Evolutionary conservation across 768 basidiomycete genomes (phyloP), one percentile per base, ranked within the genome.

Genomic region (Paxillus ammoniavirescens): DNA sequence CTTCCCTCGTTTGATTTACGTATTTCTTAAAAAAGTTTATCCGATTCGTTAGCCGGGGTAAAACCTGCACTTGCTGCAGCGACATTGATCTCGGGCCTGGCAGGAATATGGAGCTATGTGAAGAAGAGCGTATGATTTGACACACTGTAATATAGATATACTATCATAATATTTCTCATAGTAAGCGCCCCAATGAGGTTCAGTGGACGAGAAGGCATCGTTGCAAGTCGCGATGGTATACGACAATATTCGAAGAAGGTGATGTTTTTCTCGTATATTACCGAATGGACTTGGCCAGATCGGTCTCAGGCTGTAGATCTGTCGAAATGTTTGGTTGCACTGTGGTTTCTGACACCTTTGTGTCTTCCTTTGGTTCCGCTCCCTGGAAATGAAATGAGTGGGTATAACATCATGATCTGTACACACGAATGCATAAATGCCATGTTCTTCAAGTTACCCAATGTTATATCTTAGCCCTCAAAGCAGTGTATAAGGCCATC

Each of bases 101-200:
- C 96, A 55, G 95, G 95, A 53, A 76, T 84, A 55, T 99, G 96
- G 96, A 92, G 93, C 74, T 89, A 86, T 77, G 83, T 93, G 75
- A 98, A 99, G 81, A 86, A 82, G 75, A 86, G 79, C 66, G 80
- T 95, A 74, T 91, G 80, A 88, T 79, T 33, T 64, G 64, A 69
- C 69, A 66, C 61, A 68, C 66, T 76, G 72, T 72, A 72, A 62
- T 61, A 65, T 35, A 62, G 31, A 57, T 67, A 72, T 72, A 70
- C 61, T 67, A 61, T 65, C 67, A 68, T 78, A 75, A 73, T 84
- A 77, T 75, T 74, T 57, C 53, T 72, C 71, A 79, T 69, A 47
- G 62, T 60, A 69, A 66, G 66, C 68, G 66, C 47, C 36, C 64
- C 60, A 66, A 70, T 70, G 47, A 51, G 61, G 63, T 48, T 58